Conservation (phyloP, 2,329 filamentous ascomycete species). For the Beauveria pseudobassiana region DNA sequence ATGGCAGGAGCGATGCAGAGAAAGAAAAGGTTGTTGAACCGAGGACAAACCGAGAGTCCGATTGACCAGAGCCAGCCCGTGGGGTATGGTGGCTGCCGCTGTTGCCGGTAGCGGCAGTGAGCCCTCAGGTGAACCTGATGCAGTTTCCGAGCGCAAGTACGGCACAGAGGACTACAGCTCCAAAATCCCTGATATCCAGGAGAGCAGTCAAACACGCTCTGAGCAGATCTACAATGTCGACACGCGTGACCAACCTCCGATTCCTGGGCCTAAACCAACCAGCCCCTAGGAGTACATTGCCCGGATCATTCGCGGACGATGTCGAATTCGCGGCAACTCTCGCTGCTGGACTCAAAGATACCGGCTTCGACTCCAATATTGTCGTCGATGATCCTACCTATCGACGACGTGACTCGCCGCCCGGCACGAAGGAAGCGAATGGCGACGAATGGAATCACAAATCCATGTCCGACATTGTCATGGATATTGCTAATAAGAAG, state of each 20-base stretch:
- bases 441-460: slow-evolving; percentile 37
- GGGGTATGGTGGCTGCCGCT: slow-evolving; percentile 46
- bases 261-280: slow-evolving; percentile 50
- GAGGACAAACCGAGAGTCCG: slow-evolving; percentile 27
- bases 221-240: slow-evolving; percentile 28
- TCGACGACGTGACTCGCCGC: slow-evolving; percentile 55
- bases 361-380: slow-evolving; percentile 63
- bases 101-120: slow-evolving; percentile 35
- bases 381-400: slow-evolving; percentile 60
- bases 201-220: slow-evolving; percentile 15
- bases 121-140: slow-evolving; percentile 26
- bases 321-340: slow-evolving; percentile 62
- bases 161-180: slow-evolving; percentile 14
- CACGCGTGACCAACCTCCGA: slow-evolving; percentile 37
- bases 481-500: slow-evolving; percentile 33
- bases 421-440: slow-evolving; percentile 45
- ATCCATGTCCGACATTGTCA: slow-evolving; percentile 41
- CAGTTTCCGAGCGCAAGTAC: slow-evolving; percentile 14
- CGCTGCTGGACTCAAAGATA: slow-evolving; percentile 60
- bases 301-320: slow-evolving; percentile 60
- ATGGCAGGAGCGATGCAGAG: slow-evolving; percentile 28
- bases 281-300: slow-evolving; percentile 44
- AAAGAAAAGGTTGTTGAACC: slow-evolving; percentile 20
- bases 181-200: slow-evolving; percentile 13
- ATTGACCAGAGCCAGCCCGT: slow-evolving; percentile 35